These are phyloP conservation scores for Bolboschoenus planiculmis DNA, from an alignment of 176 grass and related monocot species.

Conservation along the genomic window DNA sequence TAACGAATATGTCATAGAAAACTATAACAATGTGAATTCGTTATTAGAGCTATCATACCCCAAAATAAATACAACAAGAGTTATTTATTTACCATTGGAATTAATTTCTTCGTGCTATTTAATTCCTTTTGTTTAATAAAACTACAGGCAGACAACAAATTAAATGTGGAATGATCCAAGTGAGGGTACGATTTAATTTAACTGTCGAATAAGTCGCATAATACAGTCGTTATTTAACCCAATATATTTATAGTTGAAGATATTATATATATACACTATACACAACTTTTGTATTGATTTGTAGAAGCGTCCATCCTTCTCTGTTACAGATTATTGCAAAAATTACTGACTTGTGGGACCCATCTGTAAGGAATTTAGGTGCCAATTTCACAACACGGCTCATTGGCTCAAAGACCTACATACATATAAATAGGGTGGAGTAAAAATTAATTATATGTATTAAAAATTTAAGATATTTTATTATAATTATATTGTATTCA, in stretches of 20 bases:
- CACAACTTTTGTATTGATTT: not conserved
- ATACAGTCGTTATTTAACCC: not conserved
- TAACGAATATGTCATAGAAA: too few species aligned
- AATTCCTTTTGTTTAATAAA: not conserved
- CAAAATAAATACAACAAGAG: not conserved
- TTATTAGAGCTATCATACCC: too few species aligned
- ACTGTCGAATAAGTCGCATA: not conserved
- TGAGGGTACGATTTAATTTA: not conserved
- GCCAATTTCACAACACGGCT: too few species aligned
- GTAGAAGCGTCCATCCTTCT: not conserved
- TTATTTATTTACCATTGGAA: not conserved
- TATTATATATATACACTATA: not conserved
- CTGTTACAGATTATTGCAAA: not conserved
- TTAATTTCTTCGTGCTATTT: not conserved
- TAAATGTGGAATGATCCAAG: not conserved
- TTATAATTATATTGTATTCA: too few species aligned
- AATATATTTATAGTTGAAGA: not conserved
- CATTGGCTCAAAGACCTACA: too few species aligned
- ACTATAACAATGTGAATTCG: too few species aligned
- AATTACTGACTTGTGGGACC: not conserved
- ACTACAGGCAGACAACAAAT: not conserved
- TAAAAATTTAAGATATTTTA: too few species aligned
- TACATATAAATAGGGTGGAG: too few species aligned
- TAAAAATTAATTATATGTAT: too few species aligned
- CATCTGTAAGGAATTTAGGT: too few species aligned